phyloP scores from a whole-genome alignment of 306 rosid species.

The Vigna nakashimae region DNA sequence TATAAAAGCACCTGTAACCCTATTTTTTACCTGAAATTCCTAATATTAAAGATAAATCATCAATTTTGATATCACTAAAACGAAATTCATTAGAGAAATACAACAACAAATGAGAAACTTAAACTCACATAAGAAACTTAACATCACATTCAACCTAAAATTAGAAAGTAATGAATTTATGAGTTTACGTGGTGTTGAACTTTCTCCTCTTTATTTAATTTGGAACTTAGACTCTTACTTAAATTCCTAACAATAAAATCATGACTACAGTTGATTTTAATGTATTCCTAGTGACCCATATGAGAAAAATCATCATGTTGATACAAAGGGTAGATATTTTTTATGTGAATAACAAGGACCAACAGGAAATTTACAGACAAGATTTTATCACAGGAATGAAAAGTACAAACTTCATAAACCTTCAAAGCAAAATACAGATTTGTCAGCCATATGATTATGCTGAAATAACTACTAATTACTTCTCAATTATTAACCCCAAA shows the following conservation, averaged over 20 bases:
- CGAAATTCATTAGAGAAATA: too few relatives aligned
- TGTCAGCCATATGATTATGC: slow-evolving; percentile 25
- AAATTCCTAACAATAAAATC: neutral
- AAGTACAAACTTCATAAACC: slow-evolving; percentile 39
- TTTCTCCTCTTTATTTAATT: too few relatives aligned
- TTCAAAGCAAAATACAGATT: slow-evolving; percentile 30
- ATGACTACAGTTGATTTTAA: neutral
- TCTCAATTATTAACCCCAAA: slow-evolving; percentile 51
- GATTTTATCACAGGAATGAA: neutral
- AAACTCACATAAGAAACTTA: too few relatives aligned
- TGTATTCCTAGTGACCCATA: neutral
- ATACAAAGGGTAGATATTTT: neutral
- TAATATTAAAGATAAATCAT: too few relatives aligned
- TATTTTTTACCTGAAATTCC: neutral
- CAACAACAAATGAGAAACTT: too few relatives aligned
- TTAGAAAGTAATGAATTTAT: too few relatives aligned
- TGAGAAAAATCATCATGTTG: slow-evolving; percentile 1
- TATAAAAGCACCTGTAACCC: neutral
- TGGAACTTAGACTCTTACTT: too few relatives aligned
- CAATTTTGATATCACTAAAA: too few relatives aligned
- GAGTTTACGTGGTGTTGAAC: too few relatives aligned
- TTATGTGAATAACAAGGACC: neutral
- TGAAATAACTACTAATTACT: slow-evolving; percentile 31
- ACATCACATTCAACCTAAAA: too few relatives aligned
- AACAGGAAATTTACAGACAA: neutral